Base-by-base conservation (phyloP, 2,329 filamentous ascomycete genomes). In the Fusarium sp. region DNA sequence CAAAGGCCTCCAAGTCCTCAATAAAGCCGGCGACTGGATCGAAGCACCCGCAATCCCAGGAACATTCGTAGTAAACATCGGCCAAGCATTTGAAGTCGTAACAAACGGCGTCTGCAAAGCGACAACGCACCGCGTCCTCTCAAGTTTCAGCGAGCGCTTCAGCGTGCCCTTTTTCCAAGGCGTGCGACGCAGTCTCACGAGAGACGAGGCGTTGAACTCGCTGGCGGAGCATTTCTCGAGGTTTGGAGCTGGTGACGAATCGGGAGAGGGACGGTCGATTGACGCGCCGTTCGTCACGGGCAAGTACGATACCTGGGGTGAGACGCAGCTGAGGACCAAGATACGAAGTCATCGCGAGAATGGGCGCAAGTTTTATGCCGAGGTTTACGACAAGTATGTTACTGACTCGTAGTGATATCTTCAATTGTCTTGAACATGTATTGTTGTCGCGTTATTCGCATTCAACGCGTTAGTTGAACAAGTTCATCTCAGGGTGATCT, bases 21-120 rank as follows among this genome's bases (percentile, higher is more conserved):
- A 86, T 67, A 82, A 84, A 45, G 75, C 77, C 0, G 87, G 86
- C 1, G 70, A 78, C 2, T 90, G 88, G 89, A 79, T 90, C 25
- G 82, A 87, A 38, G 87, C 87, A 7, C 85, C 85, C 0, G 84
- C 83, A 0, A 78, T 90, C 1, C 80, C 82, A 0, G 85, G 83
- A 0, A 88, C 86, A 0, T 87, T 91, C 59, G 88, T 91, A 4
- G 88, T 91, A 38, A 90, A 90, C 71, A 87, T 90, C 65, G 88
- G 89, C 0, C 88, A 90, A 74, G 87, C 87, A 0, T 89, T 91
- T 61, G 89, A 91, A 76, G 87, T 88, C 1, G 86, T 89, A 2
- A 91, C 88, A 0, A 82, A 85, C 65, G 88, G 89, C 0, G 82
- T 85, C 2, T 88, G 89, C 69, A 86, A 84, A 68, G 88, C 89